A percentile compares a stretch with the other conserved stretches of the same genome.
These are phyloP conservation scores for Plasmodium adleri DNA, from an alignment of 169 alveolate genomes.

Conservation along the genomic window DNA sequence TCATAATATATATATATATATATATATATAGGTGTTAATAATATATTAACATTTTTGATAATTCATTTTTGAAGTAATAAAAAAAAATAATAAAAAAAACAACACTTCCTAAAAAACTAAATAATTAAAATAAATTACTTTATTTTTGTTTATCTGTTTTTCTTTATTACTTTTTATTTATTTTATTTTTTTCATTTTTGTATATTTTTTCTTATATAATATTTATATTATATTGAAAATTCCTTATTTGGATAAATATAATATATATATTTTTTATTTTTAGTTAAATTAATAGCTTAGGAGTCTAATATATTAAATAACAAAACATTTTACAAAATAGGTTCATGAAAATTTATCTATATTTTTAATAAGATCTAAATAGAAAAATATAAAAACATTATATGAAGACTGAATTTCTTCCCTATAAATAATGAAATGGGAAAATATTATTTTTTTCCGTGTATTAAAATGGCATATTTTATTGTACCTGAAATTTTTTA, in stretches of 20 bases:
- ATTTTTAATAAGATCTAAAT: too few species aligned
- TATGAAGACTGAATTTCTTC: too few species aligned
- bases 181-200: neutral
- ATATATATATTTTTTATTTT: neutral
- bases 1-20: constrained; percentile 12
- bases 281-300: too few species aligned
- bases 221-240: too few species aligned
- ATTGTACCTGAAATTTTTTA: too few species aligned
- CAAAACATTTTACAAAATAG: too few species aligned
- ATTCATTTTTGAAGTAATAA: constrained; percentile 50
- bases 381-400: too few species aligned
- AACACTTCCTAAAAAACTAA: constrained; percentile 8
- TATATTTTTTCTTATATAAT: neutral
- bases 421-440: too few species aligned
- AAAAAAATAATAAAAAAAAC: constrained; percentile 9
- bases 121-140: constrained; percentile 31
- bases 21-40: constrained; percentile 21
- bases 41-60: constrained; percentile 32
- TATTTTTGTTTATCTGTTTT: constrained; percentile 1
- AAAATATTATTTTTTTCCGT: too few species aligned
- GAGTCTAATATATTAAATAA: too few species aligned
- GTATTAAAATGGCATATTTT: too few species aligned
- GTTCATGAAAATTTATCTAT: too few species aligned
- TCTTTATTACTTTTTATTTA: neutral
- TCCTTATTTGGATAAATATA: neutral